Base-by-base conservation (phyloP, 2,329 filamentous ascomycete genomes). In the Fusarium fracticaudum region DNA sequence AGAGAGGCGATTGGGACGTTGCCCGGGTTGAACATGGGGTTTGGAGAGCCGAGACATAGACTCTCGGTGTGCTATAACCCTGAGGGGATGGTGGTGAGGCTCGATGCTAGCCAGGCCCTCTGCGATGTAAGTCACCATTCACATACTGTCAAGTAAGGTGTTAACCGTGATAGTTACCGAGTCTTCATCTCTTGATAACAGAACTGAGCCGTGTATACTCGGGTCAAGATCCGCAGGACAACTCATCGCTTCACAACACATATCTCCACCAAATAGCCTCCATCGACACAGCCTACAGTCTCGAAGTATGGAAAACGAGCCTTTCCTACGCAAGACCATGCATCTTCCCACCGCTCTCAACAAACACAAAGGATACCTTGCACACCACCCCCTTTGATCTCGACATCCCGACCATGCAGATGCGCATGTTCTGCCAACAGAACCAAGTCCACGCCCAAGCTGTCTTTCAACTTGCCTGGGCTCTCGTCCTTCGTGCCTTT, bases 381-480 rank as follows among this genome's bases (percentile, higher is more conserved):
- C 78, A 83, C 51, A 83, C 82, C 6, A 80, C 78, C 3, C 80
- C 82, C 10, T 80, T 86, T 22, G 80, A 85, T 13, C 75, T 87
- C 9, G 82, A 85, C 14, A 80, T 87, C 20, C 79, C 82, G 0
- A 81, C 78, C 9, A 77, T 82, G 35, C 80, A 83, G 7, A 74
- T 89, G 5, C 83, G 86, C 15, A 81, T 84, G 14, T 89, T 89
- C 51, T 82, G 81, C 60, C 62, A 74, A 1, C 55, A 82, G 82
- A 50, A 82, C 69, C 13, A 81, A 14, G 81, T 89, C 6, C 85
- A 85, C 1, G 79, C 86, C 1, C 84, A 87, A 0, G 85, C 87
- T 0, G 81, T 91, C 8, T 82, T 91, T 8, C 86, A 88, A 31
- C 84, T 90, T n/a, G 89, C 89, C 0, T 92, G 90, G 90, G 88